Evolutionary conservation across 176 grass and related monocot species (phyloP).

Genomic region (Bonia amplexicaulis): DNA sequence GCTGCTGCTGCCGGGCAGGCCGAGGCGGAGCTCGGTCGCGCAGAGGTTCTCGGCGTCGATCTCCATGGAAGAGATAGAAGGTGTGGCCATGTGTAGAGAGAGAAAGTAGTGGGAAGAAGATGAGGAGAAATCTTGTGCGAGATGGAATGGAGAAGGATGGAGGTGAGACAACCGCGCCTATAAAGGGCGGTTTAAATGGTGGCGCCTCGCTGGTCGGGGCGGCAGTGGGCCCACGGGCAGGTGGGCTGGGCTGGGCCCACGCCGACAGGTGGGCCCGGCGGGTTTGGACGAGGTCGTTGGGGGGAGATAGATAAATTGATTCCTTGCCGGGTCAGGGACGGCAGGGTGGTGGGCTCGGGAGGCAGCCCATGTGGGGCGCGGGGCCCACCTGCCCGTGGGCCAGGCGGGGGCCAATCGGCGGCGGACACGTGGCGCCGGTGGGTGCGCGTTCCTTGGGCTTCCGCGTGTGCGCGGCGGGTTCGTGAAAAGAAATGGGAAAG

Average conservation of each 20-base stretch:
- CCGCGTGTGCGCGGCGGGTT: not conserved
- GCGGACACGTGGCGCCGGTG: not conserved
- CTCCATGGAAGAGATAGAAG: constrained; percentile 16
- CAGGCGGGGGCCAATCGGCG: not conserved
- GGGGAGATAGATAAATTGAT: not conserved
- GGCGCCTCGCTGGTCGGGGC: not conserved
- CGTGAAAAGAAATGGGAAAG: not conserved
- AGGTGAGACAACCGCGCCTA: not conserved
- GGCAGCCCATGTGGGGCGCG: constrained; percentile 38
- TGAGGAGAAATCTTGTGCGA: not conserved
- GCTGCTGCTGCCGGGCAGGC: constrained; percentile 41
- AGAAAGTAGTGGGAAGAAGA: not conserved
- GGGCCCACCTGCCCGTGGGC: constrained; percentile 1
- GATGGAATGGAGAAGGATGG: not conserved
- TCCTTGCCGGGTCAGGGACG: constrained; percentile 33
- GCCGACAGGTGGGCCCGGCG: constrained; percentile 30
- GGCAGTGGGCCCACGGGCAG: constrained; percentile 5
- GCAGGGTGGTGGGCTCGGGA: not conserved
- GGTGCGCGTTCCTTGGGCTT: not conserved
- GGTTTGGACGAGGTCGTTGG: constrained; percentile 22
- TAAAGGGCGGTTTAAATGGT: constrained; percentile 29
- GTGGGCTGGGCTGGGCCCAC: constrained; percentile 13
- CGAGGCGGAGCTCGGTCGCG: constrained; percentile 81
- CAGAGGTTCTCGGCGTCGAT: constrained; percentile 53
- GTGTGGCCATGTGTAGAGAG: not conserved